Evolutionary conservation across 2,329 filamentous ascomycete species (phyloP).

Genomic region (Penicillium sp.): DNA sequence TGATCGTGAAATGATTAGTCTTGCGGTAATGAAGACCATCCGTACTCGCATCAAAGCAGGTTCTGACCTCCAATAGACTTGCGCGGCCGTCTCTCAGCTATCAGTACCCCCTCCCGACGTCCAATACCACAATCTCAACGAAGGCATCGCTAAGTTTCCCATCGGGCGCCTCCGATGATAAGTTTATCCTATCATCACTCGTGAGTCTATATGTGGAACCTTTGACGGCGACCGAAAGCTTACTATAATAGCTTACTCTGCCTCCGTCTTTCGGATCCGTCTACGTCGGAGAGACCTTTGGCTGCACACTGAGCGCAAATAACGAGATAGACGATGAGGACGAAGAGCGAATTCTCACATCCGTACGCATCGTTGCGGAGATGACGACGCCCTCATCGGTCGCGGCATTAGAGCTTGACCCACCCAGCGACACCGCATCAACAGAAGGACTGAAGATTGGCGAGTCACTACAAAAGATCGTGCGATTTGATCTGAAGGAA

Average conservation of each 20-base stretch:
- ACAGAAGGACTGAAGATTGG: slow-evolving; percentile 45
- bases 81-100: slow-evolving; percentile 64
- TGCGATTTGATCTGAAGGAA: slow-evolving; percentile 86
- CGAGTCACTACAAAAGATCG: slow-evolving; percentile 75
- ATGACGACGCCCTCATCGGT: slow-evolving; percentile 89
- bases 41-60: background rate
- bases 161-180: slow-evolving; percentile 48
- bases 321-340: slow-evolving; percentile 65
- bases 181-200: slow-evolving; percentile 60
- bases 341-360: slow-evolving; percentile 60
- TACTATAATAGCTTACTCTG: slow-evolving; percentile 64
- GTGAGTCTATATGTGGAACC: slow-evolving; percentile 29
- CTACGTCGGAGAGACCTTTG: slow-evolving; percentile 93
- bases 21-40: slow-evolving; percentile 37
- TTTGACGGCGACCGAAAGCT: slow-evolving; percentile 11
- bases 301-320: slow-evolving; percentile 94
- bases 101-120: slow-evolving; percentile 47
- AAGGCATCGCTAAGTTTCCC: slow-evolving; percentile 77
- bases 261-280: slow-evolving; percentile 90
- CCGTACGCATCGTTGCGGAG: slow-evolving; percentile 82
- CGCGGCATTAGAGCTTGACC: slow-evolving; percentile 61
- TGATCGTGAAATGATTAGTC: slow-evolving; percentile 27
- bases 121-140: slow-evolving; percentile 53
- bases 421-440: slow-evolving; percentile 51
- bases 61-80: slow-evolving; percentile 57